Evolutionary conservation across 129 eudicot genomes (phyloP), one percentile per base, ranked within the genome.

Genomic region (Daucus carota): DNA sequence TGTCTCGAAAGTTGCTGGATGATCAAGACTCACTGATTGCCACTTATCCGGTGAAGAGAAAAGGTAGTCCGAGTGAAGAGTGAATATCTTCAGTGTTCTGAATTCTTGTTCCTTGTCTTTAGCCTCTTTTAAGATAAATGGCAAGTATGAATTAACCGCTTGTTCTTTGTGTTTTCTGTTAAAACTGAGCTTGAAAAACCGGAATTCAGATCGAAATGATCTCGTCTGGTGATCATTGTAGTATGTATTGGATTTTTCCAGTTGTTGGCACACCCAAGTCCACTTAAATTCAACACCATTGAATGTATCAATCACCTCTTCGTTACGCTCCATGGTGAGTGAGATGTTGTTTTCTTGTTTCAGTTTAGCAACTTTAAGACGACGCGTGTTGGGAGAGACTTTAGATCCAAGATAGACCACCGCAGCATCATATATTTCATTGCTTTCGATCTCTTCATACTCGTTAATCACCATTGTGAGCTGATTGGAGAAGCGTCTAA

Each of bases 401-500:
- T 60, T 75, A 34, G 87, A 32, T 59, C 86, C 85, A 5, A 89
- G 74, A 71, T 92, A 92, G 76, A 84, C 36, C 15, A 79, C 45
- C 1, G 87, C 82, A 11, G 97, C 89, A 13, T 76, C 82, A 76
- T 89, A 92, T 72, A 92, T 48, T 72, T 83, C 83, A 77, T 89
- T 87, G 33, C 38, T 78, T 42, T 6, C 66, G 14, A 80, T 41
- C 22, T 90, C 92, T 1, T 85, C 85, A 77, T 73, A 84, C 75
- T 92, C 92, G 62, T 92, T 84, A 74, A 92, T 81, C 41, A 82
- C 88, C 70, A 92, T 65, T 4, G 96, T 89, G 34, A 92, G 33
- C 57, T 89, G 78, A 52, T 50, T 70, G 33, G 90, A 85, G 79
- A 89, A 85, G 59, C 80, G 72, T 81, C 70, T 76, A 85, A 89